Evolutionary conservation across 139 green algal species (phyloP).

Genomic region (Picochlorum costavermella): DNA sequence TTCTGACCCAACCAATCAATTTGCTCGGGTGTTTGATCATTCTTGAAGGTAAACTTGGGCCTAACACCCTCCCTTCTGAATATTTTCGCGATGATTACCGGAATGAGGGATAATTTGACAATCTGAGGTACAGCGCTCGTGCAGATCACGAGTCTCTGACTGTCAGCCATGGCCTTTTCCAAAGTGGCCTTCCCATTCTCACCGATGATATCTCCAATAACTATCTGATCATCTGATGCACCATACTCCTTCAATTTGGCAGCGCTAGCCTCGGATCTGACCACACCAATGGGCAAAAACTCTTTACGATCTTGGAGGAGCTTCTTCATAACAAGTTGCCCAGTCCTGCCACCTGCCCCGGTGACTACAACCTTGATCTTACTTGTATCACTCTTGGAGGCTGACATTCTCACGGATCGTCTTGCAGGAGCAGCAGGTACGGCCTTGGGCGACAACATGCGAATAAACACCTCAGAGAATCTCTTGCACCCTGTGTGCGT

Average conservation of each 20-base stretch:
- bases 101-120: constrained; percentile 26
- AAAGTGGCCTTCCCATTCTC: constrained; percentile 17
- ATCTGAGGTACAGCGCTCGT: constrained; percentile 39
- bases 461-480: too few relatives aligned
- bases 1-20: constrained; percentile 80
- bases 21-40: constrained; percentile 48
- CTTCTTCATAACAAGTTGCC: constrained; percentile 54
- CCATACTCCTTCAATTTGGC: constrained; percentile 14
- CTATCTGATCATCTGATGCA: constrained; percentile 21
- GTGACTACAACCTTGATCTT: constrained; percentile 57
- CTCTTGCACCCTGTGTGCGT: too few relatives aligned
- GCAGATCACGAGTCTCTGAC: constrained; percentile 26
- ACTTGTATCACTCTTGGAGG: neutral
- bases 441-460: too few relatives aligned
- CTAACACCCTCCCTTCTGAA: constrained; percentile 18
- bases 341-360: constrained; percentile 61
- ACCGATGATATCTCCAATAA: constrained; percentile 30
- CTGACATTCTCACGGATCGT: neutral
- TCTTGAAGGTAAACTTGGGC: constrained; percentile 55
- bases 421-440: neutral
- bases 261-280: constrained; percentile 39
- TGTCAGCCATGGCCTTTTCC: constrained; percentile 16
- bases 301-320: constrained; percentile 31
- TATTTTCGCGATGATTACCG: constrained; percentile 10
- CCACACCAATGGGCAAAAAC: constrained; percentile 36